These are phyloP conservation scores for Ephemerocybe angulata DNA, from an alignment of 768 basidiomycete species.

Conservation along the genomic window DNA sequence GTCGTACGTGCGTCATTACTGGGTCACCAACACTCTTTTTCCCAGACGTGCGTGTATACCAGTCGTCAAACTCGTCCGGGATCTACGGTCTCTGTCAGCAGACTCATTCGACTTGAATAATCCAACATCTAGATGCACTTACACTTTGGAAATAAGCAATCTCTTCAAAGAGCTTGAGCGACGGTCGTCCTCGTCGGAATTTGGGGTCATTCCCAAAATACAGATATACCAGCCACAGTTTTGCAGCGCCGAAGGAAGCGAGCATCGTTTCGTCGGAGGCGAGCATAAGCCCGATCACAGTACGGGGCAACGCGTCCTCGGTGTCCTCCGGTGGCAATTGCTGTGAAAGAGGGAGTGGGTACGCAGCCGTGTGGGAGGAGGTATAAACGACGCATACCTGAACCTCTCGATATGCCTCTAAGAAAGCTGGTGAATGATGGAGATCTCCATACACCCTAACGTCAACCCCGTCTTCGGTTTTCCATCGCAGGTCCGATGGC, in stretches of 20 bases:
- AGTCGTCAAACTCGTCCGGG: conserved; percentile 5
- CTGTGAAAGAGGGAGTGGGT: neutral
- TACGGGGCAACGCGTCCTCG: neutral
- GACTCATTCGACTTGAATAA: neutral
- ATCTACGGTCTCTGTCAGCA: conserved; percentile 7
- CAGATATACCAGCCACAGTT: conserved; percentile 17
- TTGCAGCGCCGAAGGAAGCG: conserved; percentile 14
- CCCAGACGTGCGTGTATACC: neutral
- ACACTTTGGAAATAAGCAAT: conserved; percentile 14
- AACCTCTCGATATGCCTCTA: conserved; percentile 25
- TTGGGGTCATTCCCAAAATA: conserved; percentile 17
- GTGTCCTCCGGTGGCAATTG: neutral
- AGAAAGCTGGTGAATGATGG: conserved; percentile 29
- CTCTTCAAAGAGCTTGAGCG: conserved; percentile 12
- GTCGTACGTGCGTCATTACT: neutral
- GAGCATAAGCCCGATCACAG: conserved; percentile 23
- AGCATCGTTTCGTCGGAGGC: conserved; percentile 18
- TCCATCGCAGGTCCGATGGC: conserved; percentile 13
- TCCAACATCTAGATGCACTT: neutral
- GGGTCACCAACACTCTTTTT: neutral
- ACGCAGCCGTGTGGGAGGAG: neutral
- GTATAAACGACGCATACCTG: conserved; percentile 13
- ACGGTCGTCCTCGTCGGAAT: conserved; percentile 11
- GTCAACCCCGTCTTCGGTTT: conserved; percentile 20
- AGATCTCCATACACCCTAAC: conserved; percentile 26